These are phyloP conservation scores for Candida caryicola DNA, from an alignment of 805 yeast species.

Conservation along the genomic window DNA sequence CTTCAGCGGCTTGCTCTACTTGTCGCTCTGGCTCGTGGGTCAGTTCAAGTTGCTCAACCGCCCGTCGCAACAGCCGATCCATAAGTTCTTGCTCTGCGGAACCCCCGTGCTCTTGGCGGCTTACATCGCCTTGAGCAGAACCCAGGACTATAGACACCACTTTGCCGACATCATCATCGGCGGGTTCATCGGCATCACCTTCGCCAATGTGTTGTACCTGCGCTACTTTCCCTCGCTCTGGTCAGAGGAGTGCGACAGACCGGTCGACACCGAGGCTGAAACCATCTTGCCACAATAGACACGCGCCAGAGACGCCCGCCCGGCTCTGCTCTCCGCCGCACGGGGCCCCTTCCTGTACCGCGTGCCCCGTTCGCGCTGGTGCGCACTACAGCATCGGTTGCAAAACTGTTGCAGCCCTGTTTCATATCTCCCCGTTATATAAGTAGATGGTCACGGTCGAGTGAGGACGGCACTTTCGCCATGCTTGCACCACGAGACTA, in stretches of 20 bases:
- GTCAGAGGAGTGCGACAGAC: conserved; percentile 8
- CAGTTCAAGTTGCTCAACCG: conserved; percentile 19
- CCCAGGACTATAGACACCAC: conserved; percentile 39
- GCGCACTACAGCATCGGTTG: too few relatives aligned
- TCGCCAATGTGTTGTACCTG: conserved; percentile 13
- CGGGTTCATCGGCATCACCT: conserved; percentile 21
- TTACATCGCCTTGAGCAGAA: conserved; percentile 31
- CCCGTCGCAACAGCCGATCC: conserved; percentile 14
- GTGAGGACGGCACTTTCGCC: too few relatives aligned
- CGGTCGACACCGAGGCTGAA: conserved; percentile 3
- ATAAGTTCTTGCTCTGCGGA: conserved; percentile 15
- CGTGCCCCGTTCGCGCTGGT: too few relatives aligned
- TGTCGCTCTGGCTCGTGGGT: conserved; percentile 32
- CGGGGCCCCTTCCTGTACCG: too few relatives aligned
- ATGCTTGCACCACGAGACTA: not conserved
- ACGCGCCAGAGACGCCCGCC: too few relatives aligned
- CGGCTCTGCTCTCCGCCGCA: too few relatives aligned
- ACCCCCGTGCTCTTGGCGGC: conserved; percentile 26
- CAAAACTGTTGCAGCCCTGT: conserved; percentile 3
- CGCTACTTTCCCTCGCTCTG: conserved; percentile 11
- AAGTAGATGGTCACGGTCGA: too few relatives aligned
- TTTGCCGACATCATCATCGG: conserved; percentile 31
- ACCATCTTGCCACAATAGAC: conserved; percentile 7
- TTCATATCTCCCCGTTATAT: not conserved
- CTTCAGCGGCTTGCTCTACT: conserved; percentile 32